These are phyloP conservation scores for Botrytis galanthina DNA, from an alignment of 2,329 filamentous ascomycete genomes.

Conservation along the genomic window DNA sequence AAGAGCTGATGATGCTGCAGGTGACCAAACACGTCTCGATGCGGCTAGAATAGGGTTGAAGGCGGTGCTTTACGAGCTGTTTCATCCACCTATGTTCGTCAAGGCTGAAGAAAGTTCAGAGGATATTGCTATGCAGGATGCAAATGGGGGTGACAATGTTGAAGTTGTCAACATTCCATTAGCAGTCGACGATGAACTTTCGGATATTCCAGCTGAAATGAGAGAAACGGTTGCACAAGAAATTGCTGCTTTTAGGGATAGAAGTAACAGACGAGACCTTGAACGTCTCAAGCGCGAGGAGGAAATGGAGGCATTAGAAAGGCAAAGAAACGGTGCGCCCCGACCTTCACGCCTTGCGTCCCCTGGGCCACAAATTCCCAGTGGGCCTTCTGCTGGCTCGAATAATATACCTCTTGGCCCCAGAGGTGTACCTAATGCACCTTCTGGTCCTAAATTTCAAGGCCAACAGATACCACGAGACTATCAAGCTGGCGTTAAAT, in stretches of 20 bases:
- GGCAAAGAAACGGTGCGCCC: slow-evolving; percentile 65
- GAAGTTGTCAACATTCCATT: slow-evolving; percentile 90
- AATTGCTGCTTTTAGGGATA: slow-evolving; percentile 89
- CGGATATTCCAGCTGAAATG: slow-evolving; percentile 95
- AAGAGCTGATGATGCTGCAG: slow-evolving; percentile 59
- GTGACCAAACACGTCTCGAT: slow-evolving; percentile 66
- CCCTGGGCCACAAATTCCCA: slow-evolving; percentile 55
- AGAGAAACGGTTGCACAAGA: slow-evolving; percentile 91
- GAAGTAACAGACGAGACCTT: slow-evolving; percentile 82
- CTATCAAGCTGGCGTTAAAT: slow-evolving; percentile 74
- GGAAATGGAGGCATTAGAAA: slow-evolving; percentile 84
- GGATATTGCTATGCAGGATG: slow-evolving; percentile 68
- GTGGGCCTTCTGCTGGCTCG: slow-evolving; percentile 58
- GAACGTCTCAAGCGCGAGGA: slow-evolving; percentile 87
- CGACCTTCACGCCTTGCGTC: slow-evolving; percentile 69
- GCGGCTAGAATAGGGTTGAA: slow-evolving; percentile 66
- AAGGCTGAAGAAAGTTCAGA: slow-evolving; percentile 58
- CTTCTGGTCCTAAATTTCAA: slow-evolving; percentile 66
- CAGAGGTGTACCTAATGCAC: slow-evolving; percentile 69
- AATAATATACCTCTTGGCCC: slow-evolving; percentile 79
- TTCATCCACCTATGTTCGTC: slow-evolving; percentile 58
- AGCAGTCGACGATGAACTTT: slow-evolving; percentile 84
- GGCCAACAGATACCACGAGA: slow-evolving; percentile 64
- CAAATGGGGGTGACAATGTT: slow-evolving; percentile 60
- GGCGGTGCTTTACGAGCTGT: slow-evolving; percentile 66